Base-by-base conservation (phyloP, 75 land plant species). In the Cunninghamia lanceolata region DNA sequence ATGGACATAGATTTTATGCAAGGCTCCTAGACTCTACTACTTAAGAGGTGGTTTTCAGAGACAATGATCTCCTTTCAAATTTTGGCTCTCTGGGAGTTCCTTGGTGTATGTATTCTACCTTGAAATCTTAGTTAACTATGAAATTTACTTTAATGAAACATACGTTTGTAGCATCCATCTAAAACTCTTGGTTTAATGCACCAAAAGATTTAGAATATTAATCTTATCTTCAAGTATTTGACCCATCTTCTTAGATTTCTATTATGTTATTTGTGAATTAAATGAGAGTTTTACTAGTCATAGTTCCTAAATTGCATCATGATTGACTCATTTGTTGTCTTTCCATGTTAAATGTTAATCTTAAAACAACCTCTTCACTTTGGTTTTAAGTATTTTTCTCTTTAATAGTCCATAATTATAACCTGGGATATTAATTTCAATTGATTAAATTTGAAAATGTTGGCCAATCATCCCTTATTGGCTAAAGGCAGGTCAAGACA, bases 11-110 rank as follows among this genome's bases (percentile, higher is more conserved):
- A 42, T 76, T 76, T 19, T 39, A 21, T 39, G 43, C 42, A 76
- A 76, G 79, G 28, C 79, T 76, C 79, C 79, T 19, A 1, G 28
- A 46, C 42, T 16, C 83, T 82, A 53, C 34, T 32, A 30, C 42
- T 82, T 16, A 45, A 82, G 83, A 47, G 15, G 46, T 14, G 83
- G 35, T 82, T 82, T 1, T 47, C 16, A 82, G 53, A 17, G 83
- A 30, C 83, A 82, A 9, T 30, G 53, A 46, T 38, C 32, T 32
- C 28, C 21, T 53, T n/a, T 91, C 93, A 25, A 94, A 93, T 79
- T 95, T 95, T 74, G 97, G 97, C 56, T 86, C 89, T 47, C 89
- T 96, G 56, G 97, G 97, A 84, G 97, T 96, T 14, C 97, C 97
- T 70, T 94, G 94, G 94, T 96, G 99, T 94, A 93, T 89, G 98